These are phyloP conservation scores for Periconia sp. DNA, from an alignment of 2,329 filamentous ascomycete genomes.

Conservation along the genomic window DNA sequence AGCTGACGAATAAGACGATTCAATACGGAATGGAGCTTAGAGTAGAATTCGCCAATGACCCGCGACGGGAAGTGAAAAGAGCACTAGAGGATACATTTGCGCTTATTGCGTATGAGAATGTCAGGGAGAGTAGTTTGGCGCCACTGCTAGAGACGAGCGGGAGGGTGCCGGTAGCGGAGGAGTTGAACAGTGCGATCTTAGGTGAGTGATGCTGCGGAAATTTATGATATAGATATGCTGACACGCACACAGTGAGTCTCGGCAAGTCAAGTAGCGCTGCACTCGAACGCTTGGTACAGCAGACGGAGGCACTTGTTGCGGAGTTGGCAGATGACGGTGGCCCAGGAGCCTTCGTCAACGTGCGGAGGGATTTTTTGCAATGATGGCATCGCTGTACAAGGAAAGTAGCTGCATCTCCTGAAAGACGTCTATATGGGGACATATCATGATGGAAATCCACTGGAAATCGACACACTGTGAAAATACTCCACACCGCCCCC, in stretches of 20 bases:
- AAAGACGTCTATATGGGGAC: too few relatives aligned
- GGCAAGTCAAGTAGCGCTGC: constrained; percentile 89
- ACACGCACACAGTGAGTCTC: constrained; percentile 70
- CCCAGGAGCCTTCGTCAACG: constrained; percentile 81
- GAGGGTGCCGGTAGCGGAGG: constrained; percentile 82
- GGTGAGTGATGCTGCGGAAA: constrained; percentile 56
- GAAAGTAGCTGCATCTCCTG: too few relatives aligned
- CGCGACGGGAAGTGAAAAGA: constrained; percentile 71
- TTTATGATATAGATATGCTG: constrained; percentile 23
- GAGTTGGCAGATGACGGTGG: constrained; percentile 81
- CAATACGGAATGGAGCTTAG: constrained; percentile 80
- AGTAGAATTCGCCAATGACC: constrained; percentile 76
- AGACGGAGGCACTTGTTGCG: constrained; percentile 85
- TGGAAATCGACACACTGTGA: too few relatives aligned
- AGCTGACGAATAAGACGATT: constrained; percentile 73
- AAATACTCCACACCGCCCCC: too few relatives aligned
- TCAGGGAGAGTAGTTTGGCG: constrained; percentile 75
- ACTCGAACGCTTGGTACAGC: constrained; percentile 82
- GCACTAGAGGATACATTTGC: constrained; percentile 85
- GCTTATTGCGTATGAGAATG: constrained; percentile 84
- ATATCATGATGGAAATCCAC: too few relatives aligned
- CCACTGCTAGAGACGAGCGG: constrained; percentile 79
- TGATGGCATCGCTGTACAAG: too few relatives aligned
- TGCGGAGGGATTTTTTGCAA: constrained; percentile 48
- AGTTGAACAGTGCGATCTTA: constrained; percentile 90